Conservation (phyloP, 2,329 filamentous ascomycete genomes). For the Aspergillus spinulosporus region DNA sequence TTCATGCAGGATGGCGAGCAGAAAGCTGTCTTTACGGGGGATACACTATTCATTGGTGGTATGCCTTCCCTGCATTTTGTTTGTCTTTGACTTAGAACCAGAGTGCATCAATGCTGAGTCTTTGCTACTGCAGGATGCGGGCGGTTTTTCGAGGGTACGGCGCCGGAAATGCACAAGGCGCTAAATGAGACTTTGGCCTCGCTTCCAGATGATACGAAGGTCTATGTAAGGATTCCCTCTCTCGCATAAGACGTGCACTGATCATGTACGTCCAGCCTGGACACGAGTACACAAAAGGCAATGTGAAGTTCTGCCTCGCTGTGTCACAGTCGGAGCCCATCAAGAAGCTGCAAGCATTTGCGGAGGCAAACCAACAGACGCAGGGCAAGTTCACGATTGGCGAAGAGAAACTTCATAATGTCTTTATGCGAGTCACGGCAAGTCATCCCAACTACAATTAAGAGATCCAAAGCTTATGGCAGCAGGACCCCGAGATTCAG, state of each 20-base stretch:
- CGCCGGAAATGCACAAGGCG: constrained; percentile 88
- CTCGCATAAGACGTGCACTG: not conserved
- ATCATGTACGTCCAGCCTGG: constrained; percentile 62
- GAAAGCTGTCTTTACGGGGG: constrained; percentile 87
- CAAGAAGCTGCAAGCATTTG: constrained; percentile 74
- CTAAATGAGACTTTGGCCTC: constrained; percentile 80
- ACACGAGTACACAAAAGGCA: constrained; percentile 97
- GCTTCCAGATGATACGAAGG: constrained; percentile 84
- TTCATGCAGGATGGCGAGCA: constrained; percentile 75
- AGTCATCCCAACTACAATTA: constrained; percentile 33
- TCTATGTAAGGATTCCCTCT: constrained; percentile 67
- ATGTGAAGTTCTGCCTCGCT: constrained; percentile 81
- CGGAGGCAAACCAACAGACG: constrained; percentile 78
- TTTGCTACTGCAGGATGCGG: constrained; percentile 68
- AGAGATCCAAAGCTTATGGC: constrained; percentile 10
- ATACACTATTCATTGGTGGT: constrained; percentile 94
- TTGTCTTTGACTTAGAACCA: too few relatives aligned
- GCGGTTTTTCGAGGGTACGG: constrained; percentile 89
- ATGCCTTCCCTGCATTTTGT: constrained; percentile 24
- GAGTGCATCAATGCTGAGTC: not conserved
- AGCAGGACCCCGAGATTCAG: constrained; percentile 76
- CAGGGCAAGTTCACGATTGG: constrained; percentile 96
- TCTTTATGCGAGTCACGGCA: constrained; percentile 88
- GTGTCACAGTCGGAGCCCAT: constrained; percentile 74
- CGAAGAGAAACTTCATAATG: constrained; percentile 96